Base-by-base conservation (phyloP, 495 filamentous ascomycete genomes). In the Tirmania nivea region DNA sequence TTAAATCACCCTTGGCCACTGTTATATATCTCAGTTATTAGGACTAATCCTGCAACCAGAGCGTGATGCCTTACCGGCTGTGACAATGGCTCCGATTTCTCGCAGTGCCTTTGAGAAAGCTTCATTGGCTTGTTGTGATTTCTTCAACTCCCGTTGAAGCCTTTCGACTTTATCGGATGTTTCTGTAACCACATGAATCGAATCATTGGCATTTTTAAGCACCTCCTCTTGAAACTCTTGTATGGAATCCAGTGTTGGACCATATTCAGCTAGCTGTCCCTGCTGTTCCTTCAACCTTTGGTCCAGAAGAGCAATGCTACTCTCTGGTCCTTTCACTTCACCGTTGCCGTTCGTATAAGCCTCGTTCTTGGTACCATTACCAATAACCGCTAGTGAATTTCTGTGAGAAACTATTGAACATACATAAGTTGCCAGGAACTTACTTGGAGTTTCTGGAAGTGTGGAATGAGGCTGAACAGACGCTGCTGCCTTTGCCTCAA, bases 71-170 rank as follows among this genome's bases (percentile, higher is more conserved):
- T 20, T 62, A 65, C 62, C 62, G 51, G 62, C 62, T 49, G 62
- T 65, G 34, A 65, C 62, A 57, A 99, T 96, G 58, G 83, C 89
- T 52, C 90, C 90, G 65, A 99, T 99, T 67, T 99, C 90, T 54
- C 86, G 79, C 34, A 99, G 69, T 16, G 89, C 88, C 69, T 96
- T 99, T 61, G 94, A 86, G 74, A 96, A 99, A 60, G 90, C 92
- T 63, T 94, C 84, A 68, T 99, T 99, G 58, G 92, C 90, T 70
- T 95, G 88, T 58, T 94, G 86, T 62, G 94, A 85, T 66, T 96
- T 99, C 69, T 79, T 82, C 49, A 99, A 72, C 68, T 99, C 92
- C 14, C 90, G 76, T 67, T 95, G 87, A 45, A 45, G 39, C 39
- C 39, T 1, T 45, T 14, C 39, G 39, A 45, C 39, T 8, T 14